Evolutionary conservation across 768 basidiomycete species (phyloP).

Genomic region (Termitomyces sp.): DNA sequence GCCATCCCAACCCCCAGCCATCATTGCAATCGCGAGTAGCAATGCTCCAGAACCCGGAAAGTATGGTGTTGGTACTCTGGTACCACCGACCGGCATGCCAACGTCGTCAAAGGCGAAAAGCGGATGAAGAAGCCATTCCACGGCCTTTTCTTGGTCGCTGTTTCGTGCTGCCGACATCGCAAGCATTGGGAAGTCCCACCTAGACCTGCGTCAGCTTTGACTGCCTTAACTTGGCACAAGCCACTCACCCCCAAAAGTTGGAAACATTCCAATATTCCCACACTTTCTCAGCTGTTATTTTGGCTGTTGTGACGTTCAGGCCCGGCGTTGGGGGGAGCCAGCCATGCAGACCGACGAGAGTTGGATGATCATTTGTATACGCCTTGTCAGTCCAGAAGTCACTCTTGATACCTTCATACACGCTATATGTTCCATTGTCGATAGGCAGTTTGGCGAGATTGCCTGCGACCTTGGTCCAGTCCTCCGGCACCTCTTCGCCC

Average conservation of each 20-base stretch:
- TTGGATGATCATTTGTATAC: conserved; percentile 54
- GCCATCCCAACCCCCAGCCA: conserved; percentile 55
- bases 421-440: conserved; percentile 44
- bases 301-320: conserved; percentile 40
- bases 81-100: conserved; percentile 55
- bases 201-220: not conserved
- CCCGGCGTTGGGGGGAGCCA: conserved; percentile 51
- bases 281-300: conserved; percentile 46
- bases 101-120: conserved; percentile 54
- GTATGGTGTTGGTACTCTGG: conserved; percentile 51
- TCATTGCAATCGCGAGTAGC: conserved; percentile 50
- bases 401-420: conserved; percentile 49
- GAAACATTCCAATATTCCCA: conserved; percentile 51
- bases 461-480: conserved; percentile 40
- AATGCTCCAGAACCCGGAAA: conserved; percentile 52
- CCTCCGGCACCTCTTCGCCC: conserved; percentile 31
- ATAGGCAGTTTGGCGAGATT: conserved; percentile 47
- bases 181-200: conserved; percentile 62
- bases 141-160: conserved; percentile 40
- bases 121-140: conserved; percentile 51
- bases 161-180: conserved; percentile 58
- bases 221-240: not conserved
- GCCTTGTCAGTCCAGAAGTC: conserved; percentile 47
- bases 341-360: conserved; percentile 49
- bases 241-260: conserved; percentile 46